Evolutionary conservation across 768 basidiomycete genomes (phyloP), one percentile per base, ranked within the genome.

Genomic region (Naematelia aurantialba): DNA sequence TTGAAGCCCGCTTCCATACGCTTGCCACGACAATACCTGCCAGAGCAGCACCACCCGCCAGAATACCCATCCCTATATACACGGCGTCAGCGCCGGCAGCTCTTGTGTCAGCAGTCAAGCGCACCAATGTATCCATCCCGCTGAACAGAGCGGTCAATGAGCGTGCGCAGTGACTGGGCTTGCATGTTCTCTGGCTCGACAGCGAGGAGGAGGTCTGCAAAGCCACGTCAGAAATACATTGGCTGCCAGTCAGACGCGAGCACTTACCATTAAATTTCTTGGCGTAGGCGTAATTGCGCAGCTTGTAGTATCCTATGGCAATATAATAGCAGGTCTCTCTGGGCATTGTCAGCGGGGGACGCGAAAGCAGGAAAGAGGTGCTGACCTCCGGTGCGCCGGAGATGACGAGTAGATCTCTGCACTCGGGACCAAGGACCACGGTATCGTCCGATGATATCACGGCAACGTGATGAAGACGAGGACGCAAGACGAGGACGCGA

Each of bases 311-410:
- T 0, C 96, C 96, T 13, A 98, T 81, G 2, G 92, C 91, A 24
- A 99, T 85, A 79, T 97, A 99, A 73, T 98, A 99, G 31, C 97
- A 79, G 68, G 94, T 98, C 79, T 98, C 96, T 79, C 94, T 81
- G 34, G 8, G 34, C 8, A 8, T 39, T 39, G 34, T 39, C 34
- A 39, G 34, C 34, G 8, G 8, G 34, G 8, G 34, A n/a, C 34
- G 8, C 34, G 34, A 17, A 17, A 39, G 8, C 17, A 8, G 34
- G 17, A 39, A 8, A 8, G 17, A 39, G 8, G 34, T 8, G 34
- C 34, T 39, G 34, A 39, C 34, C 34, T 39, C 61, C 96, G 83
- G 64, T 94, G 83, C 21, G 85, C 77, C 3, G 93, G 87, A 61
- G 96, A 92, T 14, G 85, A 81, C 25, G 90, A 85, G 79, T 94